Evolutionary conservation across 257 asterid genomes (phyloP), one percentile per base, ranked within the genome.

Genomic region (Gynochthodes officinalis): DNA sequence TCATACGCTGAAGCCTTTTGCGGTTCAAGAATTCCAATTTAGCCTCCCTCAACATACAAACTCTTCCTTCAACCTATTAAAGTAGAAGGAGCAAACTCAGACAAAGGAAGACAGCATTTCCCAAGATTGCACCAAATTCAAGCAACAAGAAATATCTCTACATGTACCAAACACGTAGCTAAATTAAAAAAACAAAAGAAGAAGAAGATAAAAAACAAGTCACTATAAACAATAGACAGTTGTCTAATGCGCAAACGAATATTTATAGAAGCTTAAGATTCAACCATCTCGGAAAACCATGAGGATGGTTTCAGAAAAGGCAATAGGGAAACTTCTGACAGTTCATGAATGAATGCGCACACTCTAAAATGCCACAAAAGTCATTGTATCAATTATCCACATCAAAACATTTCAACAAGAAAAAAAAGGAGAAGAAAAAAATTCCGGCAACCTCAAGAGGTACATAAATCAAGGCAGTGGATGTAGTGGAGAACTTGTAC

Each of bases 1-100:
- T 89, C 89, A 86, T 80, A 46, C 83, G 84, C 81, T 90, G 97
- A 72, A 92, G 92, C 91, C 89, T 90, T 82, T 89, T 89, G 42
- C 78, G 85, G 86, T 89, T 95, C 91, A 92, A 78, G 80, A 86
- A 90, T 79, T 95, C 96, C 63, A 90, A 81, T 79, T 85, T 90
- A 73, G 96, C 97, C 64, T 90, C 96, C 80, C 97, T 85, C 27
- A 89, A 90, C 79, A 76, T 83, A 66, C 86, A 78, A 80, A 72
- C 83, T 85, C 80, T 84, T 74, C 96, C 93, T 89, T 92, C 99
- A 90, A 95, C 99, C 99, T 95, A 83, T 70, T 75, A 78, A 52
- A 37, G 40, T 50, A 44, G 11, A 33, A 53, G 5, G 15, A 42
- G 53, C 33, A 55, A 30, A 27, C 40, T 61, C 65, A 70, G 35